These are phyloP conservation scores for Pugionium dolabratum DNA, from an alignment of 345 rosid species.

Conservation along the genomic window DNA sequence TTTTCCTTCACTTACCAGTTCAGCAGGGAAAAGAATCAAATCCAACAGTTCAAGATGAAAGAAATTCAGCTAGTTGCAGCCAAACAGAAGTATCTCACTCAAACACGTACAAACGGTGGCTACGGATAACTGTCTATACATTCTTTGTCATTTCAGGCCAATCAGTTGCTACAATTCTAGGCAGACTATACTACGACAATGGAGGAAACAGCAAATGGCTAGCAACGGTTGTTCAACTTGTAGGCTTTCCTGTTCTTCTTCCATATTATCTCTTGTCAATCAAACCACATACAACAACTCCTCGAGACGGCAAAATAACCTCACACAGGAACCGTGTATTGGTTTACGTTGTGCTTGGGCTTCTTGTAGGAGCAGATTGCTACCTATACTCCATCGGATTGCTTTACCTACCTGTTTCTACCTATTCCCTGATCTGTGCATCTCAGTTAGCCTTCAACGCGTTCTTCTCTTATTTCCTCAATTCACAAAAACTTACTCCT, in stretches of 20 bases:
- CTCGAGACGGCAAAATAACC: slow-evolving; percentile 14
- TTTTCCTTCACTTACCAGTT: slow-evolving; percentile 27
- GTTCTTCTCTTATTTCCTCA: slow-evolving; percentile 50
- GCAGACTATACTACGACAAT: slow-evolving; percentile 53
- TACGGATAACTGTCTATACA: slow-evolving; percentile 37
- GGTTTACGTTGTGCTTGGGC: slow-evolving; percentile 46
- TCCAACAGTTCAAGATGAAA: slow-evolving; percentile 19
- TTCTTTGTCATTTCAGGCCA: slow-evolving; percentile 49
- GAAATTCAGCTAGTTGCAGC: slow-evolving; percentile 13
- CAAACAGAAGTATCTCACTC: slow-evolving; percentile 30
- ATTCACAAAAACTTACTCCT: slow-evolving; percentile 41
- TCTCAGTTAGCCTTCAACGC: slow-evolving; percentile 62
- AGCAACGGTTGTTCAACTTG: slow-evolving; percentile 47
- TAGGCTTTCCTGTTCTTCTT: slow-evolving; percentile 58
- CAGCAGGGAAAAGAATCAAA: slow-evolving; percentile 31
- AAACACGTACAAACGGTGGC: slow-evolving; percentile 43
- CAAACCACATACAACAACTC: slow-evolving; percentile 28
- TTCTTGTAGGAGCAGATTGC: slow-evolving; percentile 40
- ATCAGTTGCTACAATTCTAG: slow-evolving; percentile 48
- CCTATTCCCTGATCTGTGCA: slow-evolving; percentile 55
- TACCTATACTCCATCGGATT: slow-evolving; percentile 53
- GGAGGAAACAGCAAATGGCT: slow-evolving; percentile 67
- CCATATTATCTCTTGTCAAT: slow-evolving; percentile 44
- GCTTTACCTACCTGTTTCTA: slow-evolving; percentile 62
- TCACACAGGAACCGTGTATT: slow-evolving; percentile 30